Evolutionary conservation across 345 rosid genomes (phyloP).

Genomic region (Lepidium aucheri): DNA sequence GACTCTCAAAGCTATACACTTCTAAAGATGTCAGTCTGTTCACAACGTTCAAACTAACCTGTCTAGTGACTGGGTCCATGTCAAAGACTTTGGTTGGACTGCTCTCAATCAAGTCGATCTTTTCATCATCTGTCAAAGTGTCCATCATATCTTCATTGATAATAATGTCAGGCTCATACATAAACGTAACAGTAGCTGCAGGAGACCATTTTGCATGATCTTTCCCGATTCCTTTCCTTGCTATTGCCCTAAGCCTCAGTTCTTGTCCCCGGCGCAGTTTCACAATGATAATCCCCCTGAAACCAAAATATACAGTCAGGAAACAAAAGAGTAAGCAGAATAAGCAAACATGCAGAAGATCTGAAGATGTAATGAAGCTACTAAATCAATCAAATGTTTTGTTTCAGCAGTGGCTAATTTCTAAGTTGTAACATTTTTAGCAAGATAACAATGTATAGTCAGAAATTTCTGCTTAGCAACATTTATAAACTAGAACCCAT

Average conservation of each 20-base stretch:
- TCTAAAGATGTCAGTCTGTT: not conserved
- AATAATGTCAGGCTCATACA: constrained; percentile 90
- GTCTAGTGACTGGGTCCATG: constrained; percentile 52
- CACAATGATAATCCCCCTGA: constrained; percentile 85
- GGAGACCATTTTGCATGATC: constrained; percentile 99
- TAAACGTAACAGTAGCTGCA: constrained; percentile 95
- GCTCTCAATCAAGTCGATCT: constrained; percentile 66
- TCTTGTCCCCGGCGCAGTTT: constrained; percentile 87
- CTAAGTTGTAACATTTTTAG: not conserved
- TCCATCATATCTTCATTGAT: constrained; percentile 91
- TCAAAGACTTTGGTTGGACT: constrained; percentile 88
- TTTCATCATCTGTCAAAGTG: constrained; percentile 61
- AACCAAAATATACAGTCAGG: not conserved
- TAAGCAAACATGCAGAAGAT: not conserved
- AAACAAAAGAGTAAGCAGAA: not conserved
- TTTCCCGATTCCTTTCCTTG: constrained; percentile 92
- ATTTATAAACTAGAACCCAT: not conserved
- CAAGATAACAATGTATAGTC: not conserved
- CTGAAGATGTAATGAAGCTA: not conserved
- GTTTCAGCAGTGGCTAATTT: not conserved
- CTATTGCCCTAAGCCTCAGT: constrained; percentile 80
- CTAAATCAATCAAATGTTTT: not conserved
- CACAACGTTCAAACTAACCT: constrained; percentile 34
- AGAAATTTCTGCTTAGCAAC: not conserved
- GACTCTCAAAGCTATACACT: not conserved